Conservation (phyloP, 352 stramenopile species). For the Phytophthora sojae region DNA sequence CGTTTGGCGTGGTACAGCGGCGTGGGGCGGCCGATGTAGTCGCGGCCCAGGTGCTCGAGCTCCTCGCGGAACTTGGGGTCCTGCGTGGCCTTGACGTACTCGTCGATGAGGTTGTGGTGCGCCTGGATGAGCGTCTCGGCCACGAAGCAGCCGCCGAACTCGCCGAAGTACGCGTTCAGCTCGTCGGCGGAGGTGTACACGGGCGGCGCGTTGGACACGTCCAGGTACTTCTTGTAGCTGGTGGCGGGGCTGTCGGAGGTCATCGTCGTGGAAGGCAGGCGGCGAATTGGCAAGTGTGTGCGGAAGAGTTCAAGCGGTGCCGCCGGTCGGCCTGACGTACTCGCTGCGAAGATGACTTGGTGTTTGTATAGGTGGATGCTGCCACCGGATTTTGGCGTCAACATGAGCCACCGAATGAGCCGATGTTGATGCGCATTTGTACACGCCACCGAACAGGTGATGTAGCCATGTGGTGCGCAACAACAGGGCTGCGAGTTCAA, state of each 20-base stretch:
- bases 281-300: constrained; percentile 34
- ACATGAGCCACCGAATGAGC: constrained; percentile 21
- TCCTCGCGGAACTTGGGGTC: constrained; percentile 96
- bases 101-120: constrained; percentile 94
- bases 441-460: constrained; percentile 6
- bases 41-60: constrained; percentile 95
- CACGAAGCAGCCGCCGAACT: constrained; percentile 98
- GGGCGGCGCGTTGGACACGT: constrained; percentile 79
- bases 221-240: constrained; percentile 54
- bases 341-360: constrained; percentile 3
- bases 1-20: constrained; percentile 97
- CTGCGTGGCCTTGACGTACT: constrained; percentile 95
- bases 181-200: constrained; percentile 69
- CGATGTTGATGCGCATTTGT: constrained; percentile 30
- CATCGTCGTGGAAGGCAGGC: background rate
- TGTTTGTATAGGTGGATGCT: constrained; percentile 11
- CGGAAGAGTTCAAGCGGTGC: background rate
- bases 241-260: background rate
- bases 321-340: constrained; percentile 14
- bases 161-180: constrained; percentile 88
- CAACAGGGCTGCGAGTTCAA: no score
- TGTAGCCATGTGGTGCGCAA: background rate
- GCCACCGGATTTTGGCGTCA: constrained; percentile 30
- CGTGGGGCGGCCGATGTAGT: constrained; percentile 94
- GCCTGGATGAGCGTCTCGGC: constrained; percentile 97